Evolutionary conservation across 176 grass and related monocot genomes (phyloP).

Genomic region (Musa schizocarpa): DNA sequence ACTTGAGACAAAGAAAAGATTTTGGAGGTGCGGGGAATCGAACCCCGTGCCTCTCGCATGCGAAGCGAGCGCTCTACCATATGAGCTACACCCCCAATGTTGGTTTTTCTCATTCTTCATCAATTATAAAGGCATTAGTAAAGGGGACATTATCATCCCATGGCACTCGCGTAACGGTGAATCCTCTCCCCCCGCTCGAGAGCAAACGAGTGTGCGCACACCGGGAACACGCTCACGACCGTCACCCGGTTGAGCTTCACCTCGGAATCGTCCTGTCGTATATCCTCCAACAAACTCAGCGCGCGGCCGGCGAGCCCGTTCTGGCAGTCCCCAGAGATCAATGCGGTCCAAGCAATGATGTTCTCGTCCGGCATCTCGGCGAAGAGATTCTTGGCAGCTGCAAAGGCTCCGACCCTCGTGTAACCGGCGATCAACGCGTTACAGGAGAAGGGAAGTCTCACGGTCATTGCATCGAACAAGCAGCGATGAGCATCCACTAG

Average conservation of each 20-base stretch:
- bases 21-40: slow-evolving; percentile 93
- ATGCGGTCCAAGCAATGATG: slow-evolving; percentile 16
- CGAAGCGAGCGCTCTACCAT: slow-evolving; percentile 21
- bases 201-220: slow-evolving; percentile 1
- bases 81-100: slow-evolving; percentile 13
- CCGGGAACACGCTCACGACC: slow-evolving; percentile 20
- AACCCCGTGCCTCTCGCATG: slow-evolving; percentile 99
- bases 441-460: slow-evolving; percentile 15
- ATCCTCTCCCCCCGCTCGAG: slow-evolving; percentile 18
- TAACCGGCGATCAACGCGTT: slow-evolving; percentile 17
- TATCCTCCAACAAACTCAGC: slow-evolving; percentile 4
- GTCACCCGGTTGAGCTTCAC: slow-evolving; percentile 28
- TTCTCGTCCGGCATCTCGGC: slow-evolving; percentile 4
- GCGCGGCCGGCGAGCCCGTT: slow-evolving; percentile 16
- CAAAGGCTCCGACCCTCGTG: slow-evolving; percentile 9
- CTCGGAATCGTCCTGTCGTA: neutral
- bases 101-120: neutral
- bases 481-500: neutral
- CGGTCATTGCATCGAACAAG: slow-evolving; percentile 11
- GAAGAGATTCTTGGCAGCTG: slow-evolving; percentile 10
- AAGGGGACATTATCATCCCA: no score
- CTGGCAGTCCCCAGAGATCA: slow-evolving; percentile 21
- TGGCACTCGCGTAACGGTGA: slow-evolving; percentile 4
- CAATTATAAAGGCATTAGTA: no score
- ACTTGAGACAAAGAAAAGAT: no score